These are phyloP conservation scores for Neurospora sp. DNA, from an alignment of 2,329 filamentous ascomycete genomes.

Conservation along the genomic window DNA sequence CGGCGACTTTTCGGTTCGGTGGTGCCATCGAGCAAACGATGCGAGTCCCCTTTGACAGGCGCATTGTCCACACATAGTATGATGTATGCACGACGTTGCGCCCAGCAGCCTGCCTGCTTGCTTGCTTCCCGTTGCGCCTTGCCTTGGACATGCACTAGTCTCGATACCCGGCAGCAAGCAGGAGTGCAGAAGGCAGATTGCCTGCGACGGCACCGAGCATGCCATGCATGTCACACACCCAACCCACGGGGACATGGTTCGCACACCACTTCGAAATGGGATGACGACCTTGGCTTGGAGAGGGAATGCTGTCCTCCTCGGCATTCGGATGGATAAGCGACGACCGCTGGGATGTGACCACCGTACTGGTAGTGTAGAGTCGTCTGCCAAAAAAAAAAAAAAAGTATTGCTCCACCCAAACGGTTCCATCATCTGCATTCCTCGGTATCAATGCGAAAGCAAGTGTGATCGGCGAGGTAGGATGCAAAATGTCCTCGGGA, in stretches of 20 bases:
- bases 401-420: background rate
- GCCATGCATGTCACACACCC: background rate
- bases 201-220: background rate
- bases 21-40: background rate
- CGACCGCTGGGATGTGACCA: background rate
- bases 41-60: background rate
- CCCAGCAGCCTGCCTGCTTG: background rate
- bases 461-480: background rate
- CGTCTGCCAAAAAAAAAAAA: background rate
- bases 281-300: background rate
- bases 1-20: background rate
- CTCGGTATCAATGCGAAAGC: background rate
- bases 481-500: background rate
- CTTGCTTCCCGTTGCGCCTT: background rate
- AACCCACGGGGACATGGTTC: background rate
- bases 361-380: background rate
- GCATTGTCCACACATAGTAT: background rate
- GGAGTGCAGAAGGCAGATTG: background rate
- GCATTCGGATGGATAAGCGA: background rate
- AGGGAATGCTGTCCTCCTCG: background rate
- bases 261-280: background rate
- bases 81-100: background rate
- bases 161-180: background rate
- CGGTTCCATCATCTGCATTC: background rate
- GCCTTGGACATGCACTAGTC: background rate